Conservation (phyloP, 371 early-diverging fungal genomes). For the Mortierella sp. region DNA sequence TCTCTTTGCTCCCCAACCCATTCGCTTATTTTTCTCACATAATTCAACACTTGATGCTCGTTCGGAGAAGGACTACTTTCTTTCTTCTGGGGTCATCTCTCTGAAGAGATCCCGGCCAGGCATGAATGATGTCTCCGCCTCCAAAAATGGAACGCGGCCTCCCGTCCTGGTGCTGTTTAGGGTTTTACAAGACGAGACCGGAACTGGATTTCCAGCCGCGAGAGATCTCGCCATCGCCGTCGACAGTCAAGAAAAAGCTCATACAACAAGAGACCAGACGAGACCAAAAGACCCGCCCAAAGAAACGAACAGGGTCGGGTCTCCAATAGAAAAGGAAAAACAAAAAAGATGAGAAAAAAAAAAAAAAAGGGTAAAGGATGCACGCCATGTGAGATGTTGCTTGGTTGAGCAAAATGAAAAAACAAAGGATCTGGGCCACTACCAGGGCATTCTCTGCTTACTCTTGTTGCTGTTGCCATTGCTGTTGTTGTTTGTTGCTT, state of each 20-base stretch:
- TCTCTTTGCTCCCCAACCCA: not conserved
- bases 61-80: not conserved
- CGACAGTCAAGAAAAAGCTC: constrained; percentile 1
- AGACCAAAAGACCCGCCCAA: not conserved
- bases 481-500: not conserved
- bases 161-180: not conserved
- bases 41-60: not conserved
- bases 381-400: not conserved
- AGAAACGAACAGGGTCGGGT: not conserved
- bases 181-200: not conserved
- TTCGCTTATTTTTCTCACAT: not conserved
- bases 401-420: too few species aligned
- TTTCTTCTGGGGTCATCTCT: not conserved
- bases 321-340: not conserved
- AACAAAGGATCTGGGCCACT: constrained; percentile 9
- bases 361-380: not conserved
- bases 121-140: not conserved
- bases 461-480: not conserved
- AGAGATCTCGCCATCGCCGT: constrained; percentile 5
- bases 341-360: not conserved
- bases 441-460: too few species aligned
- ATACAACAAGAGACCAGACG: not conserved
- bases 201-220: not conserved
- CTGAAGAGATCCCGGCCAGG: not conserved
- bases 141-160: not conserved